These are phyloP conservation scores for Ilyonectria robusta DNA, from an alignment of 2,329 filamentous ascomycete genomes.

Conservation along the genomic window DNA sequence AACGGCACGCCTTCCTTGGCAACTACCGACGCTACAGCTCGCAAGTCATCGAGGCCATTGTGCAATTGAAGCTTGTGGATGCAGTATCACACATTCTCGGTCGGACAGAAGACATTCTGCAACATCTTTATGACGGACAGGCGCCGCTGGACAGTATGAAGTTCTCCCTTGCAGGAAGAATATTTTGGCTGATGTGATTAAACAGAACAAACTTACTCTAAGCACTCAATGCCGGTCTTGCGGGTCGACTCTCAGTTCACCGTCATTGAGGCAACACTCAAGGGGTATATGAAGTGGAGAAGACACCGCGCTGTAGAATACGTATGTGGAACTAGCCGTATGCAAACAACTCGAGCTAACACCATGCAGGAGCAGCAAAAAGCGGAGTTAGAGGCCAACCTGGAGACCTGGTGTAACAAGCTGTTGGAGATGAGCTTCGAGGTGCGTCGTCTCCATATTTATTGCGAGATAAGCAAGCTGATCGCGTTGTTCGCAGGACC, in stretches of 20 bases:
- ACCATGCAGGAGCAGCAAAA: conserved; percentile 63
- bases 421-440: conserved; percentile 81
- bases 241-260: conserved; percentile 91
- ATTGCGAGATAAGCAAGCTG: neutral
- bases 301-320: conserved; percentile 48
- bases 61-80: conserved; percentile 84
- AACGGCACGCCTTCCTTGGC: conserved; percentile 93
- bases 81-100: conserved; percentile 90
- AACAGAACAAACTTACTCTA: conserved; percentile 72
- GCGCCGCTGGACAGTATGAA: conserved; percentile 75
- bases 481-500: conserved; percentile 68
- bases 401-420: conserved; percentile 81
- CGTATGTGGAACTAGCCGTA: conserved; percentile 41
- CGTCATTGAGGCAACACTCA: conserved; percentile 89
- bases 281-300: conserved; percentile 89
- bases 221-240: conserved; percentile 80
- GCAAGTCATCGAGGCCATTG: conserved; percentile 88
- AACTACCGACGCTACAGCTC: conserved; percentile 95
- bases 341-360: conserved; percentile 36
- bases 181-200: conserved; percentile 7
- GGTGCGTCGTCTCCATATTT: conserved; percentile 49
- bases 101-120: conserved; percentile 80
- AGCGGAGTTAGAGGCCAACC: conserved; percentile 71
- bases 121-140: conserved; percentile 80
- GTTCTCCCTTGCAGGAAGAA: neutral